A percentile compares a stretch with the other conserved stretches of the same genome.
These are phyloP conservation scores for Trichomonas gallinae DNA, from an alignment of 208 protist species.

Conservation along the genomic window DNA sequence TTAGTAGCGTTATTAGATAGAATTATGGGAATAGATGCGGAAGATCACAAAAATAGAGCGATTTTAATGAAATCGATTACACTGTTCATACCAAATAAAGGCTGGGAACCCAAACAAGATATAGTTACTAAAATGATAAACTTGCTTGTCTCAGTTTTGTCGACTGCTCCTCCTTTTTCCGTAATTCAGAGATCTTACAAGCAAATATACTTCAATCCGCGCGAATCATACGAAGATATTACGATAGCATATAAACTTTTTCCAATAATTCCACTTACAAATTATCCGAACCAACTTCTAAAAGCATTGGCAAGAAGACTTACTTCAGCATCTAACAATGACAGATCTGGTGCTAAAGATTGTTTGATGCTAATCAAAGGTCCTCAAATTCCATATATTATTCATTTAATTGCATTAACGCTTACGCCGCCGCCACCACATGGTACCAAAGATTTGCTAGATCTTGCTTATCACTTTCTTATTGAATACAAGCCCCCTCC, in stretches of 20 bases:
- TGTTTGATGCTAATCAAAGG: background rate
- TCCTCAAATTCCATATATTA: background rate
- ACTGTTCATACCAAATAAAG: background rate
- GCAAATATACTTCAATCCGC: background rate
- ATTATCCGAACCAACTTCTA: background rate
- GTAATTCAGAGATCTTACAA: background rate
- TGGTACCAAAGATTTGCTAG: background rate
- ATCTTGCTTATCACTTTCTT: background rate
- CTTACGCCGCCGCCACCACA: background rate
- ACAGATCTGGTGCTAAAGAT: background rate
- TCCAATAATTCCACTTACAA: background rate
- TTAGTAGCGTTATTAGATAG: background rate
- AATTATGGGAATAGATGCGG: background rate
- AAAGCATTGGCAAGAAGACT: background rate
- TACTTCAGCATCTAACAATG: background rate
- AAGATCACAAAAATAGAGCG: background rate
- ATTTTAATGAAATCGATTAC: background rate
- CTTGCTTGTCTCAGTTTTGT: background rate
- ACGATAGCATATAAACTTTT: background rate
- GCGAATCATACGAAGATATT: background rate
- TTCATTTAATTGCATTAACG: background rate
- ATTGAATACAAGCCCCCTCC: background rate
- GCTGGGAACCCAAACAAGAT: background rate
- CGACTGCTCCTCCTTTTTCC: background rate
- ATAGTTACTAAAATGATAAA: background rate